Evolutionary conservation across 331 rosid genomes (phyloP).

Genomic region (Pyrus hybrid): DNA sequence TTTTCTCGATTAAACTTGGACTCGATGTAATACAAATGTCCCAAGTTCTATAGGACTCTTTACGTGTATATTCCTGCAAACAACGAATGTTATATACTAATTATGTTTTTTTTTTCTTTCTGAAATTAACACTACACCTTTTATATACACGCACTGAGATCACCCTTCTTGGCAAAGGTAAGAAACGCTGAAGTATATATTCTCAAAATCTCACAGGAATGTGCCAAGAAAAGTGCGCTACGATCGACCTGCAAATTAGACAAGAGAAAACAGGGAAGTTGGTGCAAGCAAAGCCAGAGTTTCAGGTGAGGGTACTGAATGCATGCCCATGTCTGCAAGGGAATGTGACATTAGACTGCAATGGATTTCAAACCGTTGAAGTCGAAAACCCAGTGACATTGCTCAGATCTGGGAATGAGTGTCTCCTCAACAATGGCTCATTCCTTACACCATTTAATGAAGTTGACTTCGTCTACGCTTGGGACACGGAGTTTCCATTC

Average conservation of each 20-base stretch:
- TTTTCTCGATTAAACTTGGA: no score
- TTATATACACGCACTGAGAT: neutral
- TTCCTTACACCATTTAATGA: neutral
- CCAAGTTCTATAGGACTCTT: no score
- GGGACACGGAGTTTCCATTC: neutral
- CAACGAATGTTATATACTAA: no score
- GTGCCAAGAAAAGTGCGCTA: neutral
- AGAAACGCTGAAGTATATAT: neutral
- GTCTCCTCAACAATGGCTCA: neutral
- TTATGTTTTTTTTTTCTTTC: no score
- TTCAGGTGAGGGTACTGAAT: neutral
- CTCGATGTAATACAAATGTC: no score
- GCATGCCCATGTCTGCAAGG: neutral
- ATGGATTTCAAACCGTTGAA: neutral
- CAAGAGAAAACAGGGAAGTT: neutral
- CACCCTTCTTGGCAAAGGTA: neutral
- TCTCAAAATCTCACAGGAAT: neutral
- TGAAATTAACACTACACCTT: no score
- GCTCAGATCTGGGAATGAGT: neutral
- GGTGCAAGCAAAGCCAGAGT: neutral
- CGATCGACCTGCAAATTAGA: neutral
- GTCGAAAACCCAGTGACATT: neutral
- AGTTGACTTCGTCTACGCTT: neutral
- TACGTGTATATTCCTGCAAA: no score
- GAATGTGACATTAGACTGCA: neutral